phyloP scores from a whole-genome alignment of 2,329 filamentous ascomycete genomes.

The Neopestalotiopsis rosae region DNA sequence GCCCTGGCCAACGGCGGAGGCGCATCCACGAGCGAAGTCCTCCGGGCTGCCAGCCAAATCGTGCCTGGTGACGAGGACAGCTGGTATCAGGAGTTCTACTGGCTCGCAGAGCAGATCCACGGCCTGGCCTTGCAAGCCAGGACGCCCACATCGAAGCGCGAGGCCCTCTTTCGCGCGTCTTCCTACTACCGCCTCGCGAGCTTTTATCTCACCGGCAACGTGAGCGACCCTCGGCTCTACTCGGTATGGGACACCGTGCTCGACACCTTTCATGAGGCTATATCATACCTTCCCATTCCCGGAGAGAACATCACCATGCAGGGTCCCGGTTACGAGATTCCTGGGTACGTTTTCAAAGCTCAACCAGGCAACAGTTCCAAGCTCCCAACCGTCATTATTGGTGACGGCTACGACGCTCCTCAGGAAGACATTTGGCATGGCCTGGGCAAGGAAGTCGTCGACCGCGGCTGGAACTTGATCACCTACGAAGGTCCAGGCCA shows the following conservation, averaged over 20 bases:
- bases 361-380: constrained; percentile 13
- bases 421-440: constrained; percentile 43
- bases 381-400: constrained; percentile 40
- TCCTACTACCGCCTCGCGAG: constrained; percentile 48
- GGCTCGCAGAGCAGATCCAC: constrained; percentile 28
- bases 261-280: constrained; percentile 43
- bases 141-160: constrained; percentile 28
- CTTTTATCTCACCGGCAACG: constrained; percentile 48
- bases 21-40: constrained; percentile 38
- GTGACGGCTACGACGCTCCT: constrained; percentile 41
- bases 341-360: constrained; percentile 27
- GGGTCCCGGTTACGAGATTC: constrained; percentile 29
- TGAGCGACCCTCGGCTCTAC: constrained; percentile 45
- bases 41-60: constrained; percentile 33
- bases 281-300: constrained; percentile 39
- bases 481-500: constrained; percentile 45
- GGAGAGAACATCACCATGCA: constrained; percentile 41
- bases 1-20: constrained; percentile 27
- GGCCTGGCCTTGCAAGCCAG: constrained; percentile 23
- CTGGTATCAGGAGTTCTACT: constrained; percentile 30
- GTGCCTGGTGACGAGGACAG: constrained; percentile 29
- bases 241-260: constrained; percentile 42
- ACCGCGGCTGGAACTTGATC: constrained; percentile 34
- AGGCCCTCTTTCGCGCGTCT: constrained; percentile 43
- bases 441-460: constrained; percentile 34